Conservation (phyloP, 441 rosid species). For the Pelargonium cotyledonis region DNA sequence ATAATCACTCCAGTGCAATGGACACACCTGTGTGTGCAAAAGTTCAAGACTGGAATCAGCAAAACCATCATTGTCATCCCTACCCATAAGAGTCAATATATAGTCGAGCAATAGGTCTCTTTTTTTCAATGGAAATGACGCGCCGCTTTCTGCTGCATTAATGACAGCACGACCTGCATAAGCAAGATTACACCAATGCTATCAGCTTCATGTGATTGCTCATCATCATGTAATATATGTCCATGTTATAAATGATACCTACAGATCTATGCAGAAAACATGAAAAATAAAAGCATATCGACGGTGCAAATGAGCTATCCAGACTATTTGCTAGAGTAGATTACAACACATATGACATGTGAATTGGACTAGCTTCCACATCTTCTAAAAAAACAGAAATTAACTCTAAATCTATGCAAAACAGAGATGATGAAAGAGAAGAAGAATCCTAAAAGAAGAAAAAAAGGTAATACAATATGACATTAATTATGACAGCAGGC, state of each 20-base stretch:
- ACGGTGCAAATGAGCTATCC: background rate
- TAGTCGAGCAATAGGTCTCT: constrained; percentile 88
- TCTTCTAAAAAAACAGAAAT: background rate
- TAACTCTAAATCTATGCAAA: background rate
- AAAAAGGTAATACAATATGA: background rate
- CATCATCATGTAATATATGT: constrained; percentile 10
- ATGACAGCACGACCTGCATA: constrained; percentile 86
- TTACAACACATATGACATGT: constrained; percentile 2
- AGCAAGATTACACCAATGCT: constrained; percentile 13
- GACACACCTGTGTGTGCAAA: constrained; percentile 72
- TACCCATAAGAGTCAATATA: constrained; percentile 93
- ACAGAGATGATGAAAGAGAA: background rate
- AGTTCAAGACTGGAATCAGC: constrained; percentile 91
- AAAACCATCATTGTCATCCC: constrained; percentile 77
- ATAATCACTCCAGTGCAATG: constrained; percentile 22
- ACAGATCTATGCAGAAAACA: background rate
- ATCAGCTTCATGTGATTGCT: constrained; percentile 17
- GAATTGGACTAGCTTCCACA: background rate
- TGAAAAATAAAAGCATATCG: background rate
- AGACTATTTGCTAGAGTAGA: background rate
- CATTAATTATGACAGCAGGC: background rate
- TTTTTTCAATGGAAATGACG: constrained; percentile 78
- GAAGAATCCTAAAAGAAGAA: background rate
- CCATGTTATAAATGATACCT: constrained; percentile 2
- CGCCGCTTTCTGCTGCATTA: constrained; percentile 88